phyloP scores from a whole-genome alignment of 352 stramenopile genomes.

The Albugo candida region DNA sequence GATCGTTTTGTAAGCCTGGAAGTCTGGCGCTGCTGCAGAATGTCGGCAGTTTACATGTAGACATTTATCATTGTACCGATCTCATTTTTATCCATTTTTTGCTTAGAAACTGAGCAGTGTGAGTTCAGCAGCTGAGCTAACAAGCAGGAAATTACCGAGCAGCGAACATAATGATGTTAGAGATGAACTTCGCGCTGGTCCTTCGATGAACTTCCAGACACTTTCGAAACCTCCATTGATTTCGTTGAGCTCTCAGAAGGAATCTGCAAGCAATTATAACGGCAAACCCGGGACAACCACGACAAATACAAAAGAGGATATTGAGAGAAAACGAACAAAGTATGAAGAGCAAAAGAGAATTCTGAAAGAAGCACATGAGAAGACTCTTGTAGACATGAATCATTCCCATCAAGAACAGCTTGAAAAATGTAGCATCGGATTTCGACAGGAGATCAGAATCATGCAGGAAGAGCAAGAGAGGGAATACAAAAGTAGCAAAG shows the following conservation, averaged over 20 bases:
- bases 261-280: conserved; percentile 13
- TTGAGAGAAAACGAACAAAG: conserved; percentile 30
- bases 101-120: too few species aligned
- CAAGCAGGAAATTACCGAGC: too few species aligned
- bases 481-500: conserved; percentile 36
- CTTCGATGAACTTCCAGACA: not conserved
- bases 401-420: conserved; percentile 14
- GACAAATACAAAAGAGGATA: conserved; percentile 13
- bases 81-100: not conserved
- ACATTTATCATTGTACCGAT: too few species aligned
- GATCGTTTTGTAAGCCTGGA: too few species aligned
- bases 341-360: conserved; percentile 13
- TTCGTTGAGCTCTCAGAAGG: conserved; percentile 26
- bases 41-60: too few species aligned
- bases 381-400: not conserved
- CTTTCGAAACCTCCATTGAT: conserved; percentile 32
- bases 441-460: conserved; percentile 29
- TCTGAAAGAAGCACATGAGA: conserved; percentile 19
- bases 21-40: too few species aligned
- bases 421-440: conserved; percentile 14
- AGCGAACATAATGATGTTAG: too few species aligned
- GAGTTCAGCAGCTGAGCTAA: too few species aligned
- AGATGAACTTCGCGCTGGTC: too few species aligned
- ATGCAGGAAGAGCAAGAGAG: conserved; percentile 28
- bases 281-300: conserved; percentile 18